These are phyloP conservation scores for Pestalotiopsis sp. DNA, from an alignment of 2,329 filamentous ascomycete genomes.

Conservation along the genomic window DNA sequence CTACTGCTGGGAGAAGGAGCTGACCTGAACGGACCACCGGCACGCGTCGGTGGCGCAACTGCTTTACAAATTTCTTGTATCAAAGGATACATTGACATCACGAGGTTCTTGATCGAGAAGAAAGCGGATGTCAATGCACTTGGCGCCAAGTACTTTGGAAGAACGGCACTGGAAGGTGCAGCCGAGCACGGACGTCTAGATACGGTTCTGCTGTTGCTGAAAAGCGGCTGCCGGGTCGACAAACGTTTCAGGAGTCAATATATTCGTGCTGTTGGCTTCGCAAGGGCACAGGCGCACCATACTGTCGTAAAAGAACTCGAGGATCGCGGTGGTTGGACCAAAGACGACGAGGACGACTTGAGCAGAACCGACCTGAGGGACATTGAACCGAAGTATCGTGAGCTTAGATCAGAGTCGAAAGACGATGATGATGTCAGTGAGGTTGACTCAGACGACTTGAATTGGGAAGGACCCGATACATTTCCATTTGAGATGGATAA, in stretches of 20 bases:
- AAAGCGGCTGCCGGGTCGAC: no score
- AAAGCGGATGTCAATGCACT: background rate
- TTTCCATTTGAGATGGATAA: background rate
- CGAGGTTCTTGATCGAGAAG: background rate
- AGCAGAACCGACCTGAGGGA: background rate
- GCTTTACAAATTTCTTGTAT: background rate
- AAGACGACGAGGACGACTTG: background rate
- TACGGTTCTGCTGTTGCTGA: background rate
- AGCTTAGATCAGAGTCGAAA: background rate
- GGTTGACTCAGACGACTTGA: background rate
- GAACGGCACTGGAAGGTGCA: background rate
- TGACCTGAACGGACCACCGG: background rate
- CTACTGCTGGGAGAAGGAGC: background rate
- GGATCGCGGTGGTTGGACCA: background rate
- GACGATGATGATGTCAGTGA: background rate
- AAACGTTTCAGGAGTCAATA: no score
- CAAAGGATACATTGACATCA: background rate
- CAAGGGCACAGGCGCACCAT: background rate
- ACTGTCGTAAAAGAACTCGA: background rate
- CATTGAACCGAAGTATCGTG: accelerated
- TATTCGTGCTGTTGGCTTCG: background rate
- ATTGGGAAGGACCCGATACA: accelerated
- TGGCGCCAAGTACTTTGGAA: background rate
- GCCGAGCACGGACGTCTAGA: background rate
- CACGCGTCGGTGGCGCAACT: background rate